Evolutionary conservation across 345 rosid genomes (phyloP), one percentile per base, ranked within the genome.

Genomic region (Carallia pectinifolia): DNA sequence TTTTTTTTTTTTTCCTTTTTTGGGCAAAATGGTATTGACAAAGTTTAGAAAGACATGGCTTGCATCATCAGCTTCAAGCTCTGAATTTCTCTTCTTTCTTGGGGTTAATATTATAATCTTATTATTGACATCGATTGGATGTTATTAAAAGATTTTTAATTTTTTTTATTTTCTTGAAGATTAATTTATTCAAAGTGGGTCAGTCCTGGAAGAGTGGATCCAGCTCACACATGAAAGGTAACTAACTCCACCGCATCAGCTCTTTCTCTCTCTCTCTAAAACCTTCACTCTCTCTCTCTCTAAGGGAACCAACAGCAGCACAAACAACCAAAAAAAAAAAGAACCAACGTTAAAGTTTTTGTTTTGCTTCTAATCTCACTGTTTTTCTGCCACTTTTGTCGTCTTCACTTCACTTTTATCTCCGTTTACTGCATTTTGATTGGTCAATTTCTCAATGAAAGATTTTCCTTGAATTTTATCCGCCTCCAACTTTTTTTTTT

Each of bases 141-240:
- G 5, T 44, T 61, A 59, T 47, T 65, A 40, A 38, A 65, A 52
- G 44, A 53, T 63, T 72, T 61, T 67, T 33, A 33, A 61, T 67
- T 72, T 7, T 7, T 39, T 61, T 54, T 65, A 23, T 23, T 23
- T 23, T 23, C 23, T 19, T 9, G 19, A 38, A 16, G 44, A 59
- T 70, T 63, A 67, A 72, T 70, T 71, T 53, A 83, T 66, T 75
- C 47, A 67, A 70, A 82, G 84, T 76, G 87, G 86, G 89, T 53
- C 90, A 82, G 81, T 74, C 80, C 82, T 79, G 38, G 78, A 77
- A 77, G 89, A 74, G 90, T 85, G 94, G 90, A 87, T 90, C 90
- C 94, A 88, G 89, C 92, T 87, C 94, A 87, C 67, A 60, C 78
- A 64, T 80, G 77, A 71, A 56, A 75, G 77, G 76, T 82, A 79